phyloP scores from a whole-genome alignment of 257 asterid species.

The Solanum tarapatanum region DNA sequence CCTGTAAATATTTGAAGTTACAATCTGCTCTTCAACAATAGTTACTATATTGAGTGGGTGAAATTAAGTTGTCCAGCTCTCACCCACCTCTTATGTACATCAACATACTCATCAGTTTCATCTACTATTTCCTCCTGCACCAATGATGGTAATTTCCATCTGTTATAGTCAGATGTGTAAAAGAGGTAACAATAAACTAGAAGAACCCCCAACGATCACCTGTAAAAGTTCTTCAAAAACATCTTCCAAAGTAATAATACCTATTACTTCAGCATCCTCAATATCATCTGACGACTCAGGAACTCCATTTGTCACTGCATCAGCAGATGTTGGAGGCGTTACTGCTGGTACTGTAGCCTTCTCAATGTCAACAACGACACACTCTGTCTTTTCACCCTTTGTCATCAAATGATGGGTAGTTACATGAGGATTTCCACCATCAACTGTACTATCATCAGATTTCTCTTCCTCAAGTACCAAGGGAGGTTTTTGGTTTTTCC shows the following conservation, averaged over 20 bases:
- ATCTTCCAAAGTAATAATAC: slow-evolving; percentile 84
- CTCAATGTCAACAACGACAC: slow-evolving; percentile 45
- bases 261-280: slow-evolving; percentile 75
- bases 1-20: slow-evolving; percentile 26
- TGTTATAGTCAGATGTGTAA: not conserved
- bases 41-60: not conserved
- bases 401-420: slow-evolving; percentile 29
- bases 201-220: slow-evolving; percentile 22
- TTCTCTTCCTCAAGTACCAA: slow-evolving; percentile 26
- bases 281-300: slow-evolving; percentile 32
- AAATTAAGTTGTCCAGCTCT: not conserved
- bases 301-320: slow-evolving; percentile 20
- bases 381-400: slow-evolving; percentile 25
- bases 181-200: not conserved
- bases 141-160: not conserved
- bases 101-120: slow-evolving; percentile 86
- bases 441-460: slow-evolving; percentile 25
- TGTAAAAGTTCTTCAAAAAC: slow-evolving; percentile 94
- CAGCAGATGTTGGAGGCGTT: slow-evolving; percentile 13
- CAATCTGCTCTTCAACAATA: not conserved
- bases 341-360: slow-evolving; percentile 26
- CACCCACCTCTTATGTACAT: slow-evolving; percentile 71
- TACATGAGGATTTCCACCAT: slow-evolving; percentile 19
- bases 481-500: slow-evolving; percentile 28
- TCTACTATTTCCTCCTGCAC: slow-evolving; percentile 89